A percentile compares a stretch with the other conserved stretches of the same genome.
Conservation (phyloP, 2,329 filamentous ascomycete genomes). For the Sporothrix brunneoviolacea region DNA sequence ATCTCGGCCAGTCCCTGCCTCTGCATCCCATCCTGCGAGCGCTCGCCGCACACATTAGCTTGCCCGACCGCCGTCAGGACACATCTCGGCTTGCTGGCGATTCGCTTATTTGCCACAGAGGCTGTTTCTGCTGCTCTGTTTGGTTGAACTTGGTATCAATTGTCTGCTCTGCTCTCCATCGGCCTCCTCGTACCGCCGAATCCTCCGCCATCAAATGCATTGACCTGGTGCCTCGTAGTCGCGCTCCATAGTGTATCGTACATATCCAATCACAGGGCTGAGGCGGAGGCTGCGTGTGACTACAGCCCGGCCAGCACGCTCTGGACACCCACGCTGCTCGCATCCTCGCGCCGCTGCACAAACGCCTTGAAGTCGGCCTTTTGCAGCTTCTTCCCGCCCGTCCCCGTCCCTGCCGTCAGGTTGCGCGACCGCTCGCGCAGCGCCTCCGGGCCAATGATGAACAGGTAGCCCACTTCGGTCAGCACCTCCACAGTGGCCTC, state of each 20-base stretch:
- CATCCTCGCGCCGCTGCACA: constrained; percentile 79
- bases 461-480: constrained; percentile 88
- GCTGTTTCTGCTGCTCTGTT: neutral
- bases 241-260: too few species aligned
- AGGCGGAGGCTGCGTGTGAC: too few species aligned
- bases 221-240: too few species aligned
- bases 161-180: neutral
- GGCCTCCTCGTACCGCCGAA: too few species aligned
- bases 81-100: neutral
- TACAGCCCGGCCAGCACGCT: constrained; percentile 21
- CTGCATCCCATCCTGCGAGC: too few species aligned
- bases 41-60: too few species aligned
- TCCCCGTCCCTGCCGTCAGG: constrained; percentile 35
- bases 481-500: constrained; percentile 72
- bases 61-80: neutral
- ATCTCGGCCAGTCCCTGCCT: neutral
- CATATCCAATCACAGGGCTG: too few species aligned
- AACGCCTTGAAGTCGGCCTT: constrained; percentile 75
- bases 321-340: constrained; percentile 49
- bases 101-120: too few species aligned
- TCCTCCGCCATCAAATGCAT: neutral
- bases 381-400: constrained; percentile 45
- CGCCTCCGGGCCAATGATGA: constrained; percentile 83
- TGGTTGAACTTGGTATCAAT: constrained; percentile 7
- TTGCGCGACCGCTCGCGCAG: constrained; percentile 63